Percentiles rank a stretch among this genome's conserved stretches.
Conservation (phyloP, 1,139 yeast species). For the Yamadazyma buinensis region DNA sequence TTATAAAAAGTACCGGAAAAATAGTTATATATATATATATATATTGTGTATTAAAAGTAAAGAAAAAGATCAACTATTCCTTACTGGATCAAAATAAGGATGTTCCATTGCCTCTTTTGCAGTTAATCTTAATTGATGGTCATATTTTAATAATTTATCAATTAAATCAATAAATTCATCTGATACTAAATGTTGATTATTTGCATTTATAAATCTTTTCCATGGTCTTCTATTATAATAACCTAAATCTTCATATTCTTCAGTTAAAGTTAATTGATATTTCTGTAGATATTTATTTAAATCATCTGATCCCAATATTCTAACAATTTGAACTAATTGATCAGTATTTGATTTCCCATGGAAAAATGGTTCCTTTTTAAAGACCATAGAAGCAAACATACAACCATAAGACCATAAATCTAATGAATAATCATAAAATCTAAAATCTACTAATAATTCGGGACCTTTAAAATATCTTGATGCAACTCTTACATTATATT, state of each 20-base stretch:
- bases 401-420: slow-evolving; percentile 98
- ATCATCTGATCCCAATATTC: slow-evolving; percentile 89
- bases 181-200: slow-evolving; percentile 50
- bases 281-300: slow-evolving; percentile 68
- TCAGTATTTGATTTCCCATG: slow-evolving; percentile 96
- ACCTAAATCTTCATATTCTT: slow-evolving; percentile 81
- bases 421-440: slow-evolving; percentile 89
- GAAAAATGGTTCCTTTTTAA: slow-evolving; percentile 95
- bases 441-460: slow-evolving; percentile 87
- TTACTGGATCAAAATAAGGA: slow-evolving; percentile 52
- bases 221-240: slow-evolving; percentile 73
- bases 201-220: slow-evolving; percentile 52
- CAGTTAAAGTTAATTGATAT: slow-evolving; percentile 72
- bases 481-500: slow-evolving; percentile 95
- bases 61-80: slow-evolving; percentile 9
- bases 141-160: slow-evolving; percentile 63
- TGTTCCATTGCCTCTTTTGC: slow-evolving; percentile 84
- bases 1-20: not conserved
- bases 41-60: no score
- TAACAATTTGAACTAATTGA: slow-evolving; percentile 90
- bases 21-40: not conserved
- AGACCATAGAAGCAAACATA: slow-evolving; percentile 95
- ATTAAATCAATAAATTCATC: slow-evolving; percentile 65
- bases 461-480: slow-evolving; percentile 99
- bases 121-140: slow-evolving; percentile 70